These are phyloP conservation scores for Alternaria gansuensis DNA, from an alignment of 2,329 filamentous ascomycete species.

Conservation along the genomic window DNA sequence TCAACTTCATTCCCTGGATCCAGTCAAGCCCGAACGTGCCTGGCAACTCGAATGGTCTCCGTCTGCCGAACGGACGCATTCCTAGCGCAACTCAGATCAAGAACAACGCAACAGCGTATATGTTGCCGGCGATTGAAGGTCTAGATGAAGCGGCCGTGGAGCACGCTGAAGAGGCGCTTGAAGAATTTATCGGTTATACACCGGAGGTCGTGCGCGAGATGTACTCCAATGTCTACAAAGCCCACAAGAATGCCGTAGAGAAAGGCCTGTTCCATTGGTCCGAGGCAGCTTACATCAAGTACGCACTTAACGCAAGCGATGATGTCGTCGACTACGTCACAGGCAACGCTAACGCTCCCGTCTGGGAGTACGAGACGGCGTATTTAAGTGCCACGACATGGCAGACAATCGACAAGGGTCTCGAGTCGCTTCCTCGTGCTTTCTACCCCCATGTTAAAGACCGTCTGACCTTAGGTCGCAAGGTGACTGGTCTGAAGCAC, in stretches of 20 bases:
- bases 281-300: constrained; percentile 69
- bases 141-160: constrained; percentile 33
- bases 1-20: constrained; percentile 71
- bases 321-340: constrained; percentile 61
- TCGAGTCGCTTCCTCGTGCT: constrained; percentile 67
- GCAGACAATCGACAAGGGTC: constrained; percentile 71
- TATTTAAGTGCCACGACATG: constrained; percentile 69
- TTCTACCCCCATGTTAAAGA: constrained; percentile 70
- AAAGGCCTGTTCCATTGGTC: constrained; percentile 70
- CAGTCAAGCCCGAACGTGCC: constrained; percentile 66
- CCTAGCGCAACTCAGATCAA: constrained; percentile 43
- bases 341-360: constrained; percentile 57
- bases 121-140: constrained; percentile 23
- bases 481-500: constrained; percentile 66
- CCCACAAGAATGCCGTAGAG: constrained; percentile 64
- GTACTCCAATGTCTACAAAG: constrained; percentile 59
- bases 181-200: constrained; percentile 33
- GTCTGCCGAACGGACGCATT: constrained; percentile 48
- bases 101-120: constrained; percentile 39
- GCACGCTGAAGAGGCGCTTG: constrained; percentile 31
- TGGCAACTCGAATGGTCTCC: constrained; percentile 47
- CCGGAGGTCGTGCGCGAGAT: constrained; percentile 52
- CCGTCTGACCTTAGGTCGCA: constrained; percentile 64
- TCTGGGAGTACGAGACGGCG: constrained; percentile 59
- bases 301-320: constrained; percentile 65